Base-by-base conservation (phyloP, 257 asterid genomes). In the Ballota nigra region DNA sequence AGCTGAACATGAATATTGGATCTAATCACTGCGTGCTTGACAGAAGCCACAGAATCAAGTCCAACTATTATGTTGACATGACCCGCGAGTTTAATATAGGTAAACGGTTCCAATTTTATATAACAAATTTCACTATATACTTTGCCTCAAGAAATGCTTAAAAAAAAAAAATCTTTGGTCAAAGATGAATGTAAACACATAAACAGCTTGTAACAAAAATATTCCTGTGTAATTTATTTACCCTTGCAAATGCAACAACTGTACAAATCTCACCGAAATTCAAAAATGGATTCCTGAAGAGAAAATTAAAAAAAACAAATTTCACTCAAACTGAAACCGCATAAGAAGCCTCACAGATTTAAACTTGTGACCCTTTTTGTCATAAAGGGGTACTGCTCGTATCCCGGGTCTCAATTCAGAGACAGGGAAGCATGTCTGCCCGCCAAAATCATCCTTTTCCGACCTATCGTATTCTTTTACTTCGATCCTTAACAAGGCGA, bases 401-500 rank as follows among this genome's bases (percentile, higher is more conserved):
- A 94, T 89, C 78, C 97, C 99, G 0, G 81, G 83, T 77, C 82
- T 85, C 70, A 94, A 79, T 69, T 94, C 97, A 0, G 95, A 87
- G 3, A 94, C 82, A 1, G 97, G 90, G 81, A 94, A 73, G 69
- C 99, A 94, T 16, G 96, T 86, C 70, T 94, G 99, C 24, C 99
- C 97, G 0, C 91, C 99, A 69, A 94, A 94, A 70, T 89, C 97
- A 73, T 92, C 98, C 83, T 88, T 94, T 63, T 89, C 98, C 0
- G 96, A 87, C 60, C 69, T 72, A 64, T 94, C 88, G 57, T 91
- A 70, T 38, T 94, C 99, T 16, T 86, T 83, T 12, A 94, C 94
- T 75, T 83, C 95, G 13, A 94, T 84, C 73, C 96, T 73, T 57
- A 94, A 81, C 82, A 94, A 72, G 10, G 97, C 99, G 18, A 91